These are phyloP conservation scores for Colletotrichum tropicale DNA, from an alignment of 2,329 filamentous ascomycete species.

Conservation along the genomic window DNA sequence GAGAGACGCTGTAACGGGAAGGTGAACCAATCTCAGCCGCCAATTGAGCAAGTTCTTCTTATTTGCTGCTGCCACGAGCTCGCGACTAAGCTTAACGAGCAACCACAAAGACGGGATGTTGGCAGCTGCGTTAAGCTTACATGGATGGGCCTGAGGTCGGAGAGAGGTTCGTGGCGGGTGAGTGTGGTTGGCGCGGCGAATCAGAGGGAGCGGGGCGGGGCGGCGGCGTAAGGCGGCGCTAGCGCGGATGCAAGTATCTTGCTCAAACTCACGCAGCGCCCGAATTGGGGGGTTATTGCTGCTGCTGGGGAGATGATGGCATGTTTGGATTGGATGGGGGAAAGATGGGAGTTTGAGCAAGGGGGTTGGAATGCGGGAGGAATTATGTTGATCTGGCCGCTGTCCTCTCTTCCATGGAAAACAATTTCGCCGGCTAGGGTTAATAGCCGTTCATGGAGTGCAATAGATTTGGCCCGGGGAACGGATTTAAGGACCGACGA, in stretches of 20 bases:
- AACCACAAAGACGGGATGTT: neutral
- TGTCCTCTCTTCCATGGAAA: too few species aligned
- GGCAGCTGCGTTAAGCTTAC: neutral
- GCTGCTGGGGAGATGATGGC: neutral
- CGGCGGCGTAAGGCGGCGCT: slow-evolving; percentile 2
- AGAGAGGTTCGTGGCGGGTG: slow-evolving; percentile 3
- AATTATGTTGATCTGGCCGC: neutral
- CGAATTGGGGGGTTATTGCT: neutral
- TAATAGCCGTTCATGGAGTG: neutral
- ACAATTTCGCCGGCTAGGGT: too few species aligned
- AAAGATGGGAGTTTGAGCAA: neutral
- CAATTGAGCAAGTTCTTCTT: slow-evolving; percentile 28
- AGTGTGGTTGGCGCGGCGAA: neutral
- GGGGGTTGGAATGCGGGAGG: neutral
- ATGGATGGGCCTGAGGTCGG: neutral
- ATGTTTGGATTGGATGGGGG: neutral
- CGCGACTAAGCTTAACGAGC: neutral
- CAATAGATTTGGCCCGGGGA: neutral
- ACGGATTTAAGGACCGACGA: neutral
- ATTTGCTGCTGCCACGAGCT: neutral
- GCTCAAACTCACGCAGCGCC: slow-evolving; percentile 23
- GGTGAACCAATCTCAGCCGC: slow-evolving; percentile 16
- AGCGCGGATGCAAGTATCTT: slow-evolving; percentile 23
- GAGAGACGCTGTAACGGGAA: neutral
- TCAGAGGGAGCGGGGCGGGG: slow-evolving; percentile 7